A percentile compares a stretch with the other conserved stretches of the same genome.
These are phyloP conservation scores for Psilocybe azurescens DNA, from an alignment of 768 basidiomycete genomes.

Conservation along the genomic window DNA sequence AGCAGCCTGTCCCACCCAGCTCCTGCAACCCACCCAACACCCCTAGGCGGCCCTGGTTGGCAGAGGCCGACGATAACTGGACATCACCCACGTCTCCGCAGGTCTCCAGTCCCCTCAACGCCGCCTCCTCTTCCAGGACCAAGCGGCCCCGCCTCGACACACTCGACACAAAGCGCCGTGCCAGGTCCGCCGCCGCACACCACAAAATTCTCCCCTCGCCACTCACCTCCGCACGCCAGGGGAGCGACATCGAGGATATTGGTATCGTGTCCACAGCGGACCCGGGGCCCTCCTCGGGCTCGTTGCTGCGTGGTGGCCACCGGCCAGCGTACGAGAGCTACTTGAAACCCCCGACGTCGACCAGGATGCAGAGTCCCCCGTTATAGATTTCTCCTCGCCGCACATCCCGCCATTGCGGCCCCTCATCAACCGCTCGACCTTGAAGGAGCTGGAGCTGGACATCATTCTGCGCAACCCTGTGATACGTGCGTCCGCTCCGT, in stretches of 20 bases:
- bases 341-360: neutral
- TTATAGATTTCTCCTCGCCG: slow-evolving; percentile 37
- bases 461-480: slow-evolving; percentile 90
- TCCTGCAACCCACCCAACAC: slow-evolving; percentile 29
- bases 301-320: slow-evolving; percentile 36
- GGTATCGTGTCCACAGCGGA: slow-evolving; percentile 45
- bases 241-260: slow-evolving; percentile 52
- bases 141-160: slow-evolving; percentile 51
- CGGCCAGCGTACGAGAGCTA: neutral
- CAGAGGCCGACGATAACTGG: slow-evolving; percentile 29
- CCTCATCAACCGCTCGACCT: slow-evolving; percentile 80
- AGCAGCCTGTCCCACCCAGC: slow-evolving; percentile 29
- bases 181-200: slow-evolving; percentile 15
- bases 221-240: slow-evolving; percentile 37
- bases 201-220: slow-evolving; percentile 29
- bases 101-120: slow-evolving; percentile 34
- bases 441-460: slow-evolving; percentile 85
- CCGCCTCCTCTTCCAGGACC: slow-evolving; percentile 24
- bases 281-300: slow-evolving; percentile 53
- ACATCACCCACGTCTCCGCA: slow-evolving; percentile 34
- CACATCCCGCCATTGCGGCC: slow-evolving; percentile 75
- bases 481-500: slow-evolving; percentile 66
- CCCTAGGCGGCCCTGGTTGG: slow-evolving; percentile 47
- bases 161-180: slow-evolving; percentile 27
- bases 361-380: neutral